Conservation (phyloP, 495 filamentous ascomycete species). For the Xylaria nigripes region DNA sequence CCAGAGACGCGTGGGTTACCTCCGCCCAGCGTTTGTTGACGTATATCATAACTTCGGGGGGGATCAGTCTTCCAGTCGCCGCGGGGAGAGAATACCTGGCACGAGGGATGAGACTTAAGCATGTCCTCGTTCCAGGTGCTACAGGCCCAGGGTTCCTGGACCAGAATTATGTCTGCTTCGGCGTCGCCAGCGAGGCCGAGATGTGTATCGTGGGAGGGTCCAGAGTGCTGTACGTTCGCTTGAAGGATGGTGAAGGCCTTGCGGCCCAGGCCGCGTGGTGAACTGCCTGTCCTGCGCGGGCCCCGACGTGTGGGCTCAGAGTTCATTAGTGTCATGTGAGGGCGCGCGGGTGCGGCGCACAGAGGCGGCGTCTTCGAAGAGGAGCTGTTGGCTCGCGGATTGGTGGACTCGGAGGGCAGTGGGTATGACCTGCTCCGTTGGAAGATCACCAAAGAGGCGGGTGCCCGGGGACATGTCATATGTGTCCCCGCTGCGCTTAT, state of each 20-base stretch:
- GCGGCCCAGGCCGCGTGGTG: neutral
- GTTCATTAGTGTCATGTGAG: no score
- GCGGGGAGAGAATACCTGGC: neutral
- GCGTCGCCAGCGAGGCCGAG: neutral
- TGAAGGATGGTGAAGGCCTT: neutral
- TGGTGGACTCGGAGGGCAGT: no score
- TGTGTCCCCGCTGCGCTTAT: no score
- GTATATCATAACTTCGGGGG: neutral
- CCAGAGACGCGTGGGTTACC: neutral
- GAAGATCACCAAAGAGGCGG: no score
- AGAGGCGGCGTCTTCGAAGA: no score
- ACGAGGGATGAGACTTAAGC: neutral
- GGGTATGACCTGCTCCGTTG: no score
- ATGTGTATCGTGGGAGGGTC: neutral
- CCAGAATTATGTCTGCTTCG: neutral
- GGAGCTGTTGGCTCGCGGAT: no score
- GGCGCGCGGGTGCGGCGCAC: no score
- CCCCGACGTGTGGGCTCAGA: no score
- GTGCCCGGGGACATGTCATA: no score
- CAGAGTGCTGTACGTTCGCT: neutral
- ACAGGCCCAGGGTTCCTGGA: neutral
- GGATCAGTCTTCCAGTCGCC: neutral
- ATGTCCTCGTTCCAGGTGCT: neutral
- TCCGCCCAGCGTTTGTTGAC: neutral
- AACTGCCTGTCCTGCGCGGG: neutral